phyloP scores from a whole-genome alignment of 2,329 filamentous ascomycete genomes.

The Fusarium beomiforme region DNA sequence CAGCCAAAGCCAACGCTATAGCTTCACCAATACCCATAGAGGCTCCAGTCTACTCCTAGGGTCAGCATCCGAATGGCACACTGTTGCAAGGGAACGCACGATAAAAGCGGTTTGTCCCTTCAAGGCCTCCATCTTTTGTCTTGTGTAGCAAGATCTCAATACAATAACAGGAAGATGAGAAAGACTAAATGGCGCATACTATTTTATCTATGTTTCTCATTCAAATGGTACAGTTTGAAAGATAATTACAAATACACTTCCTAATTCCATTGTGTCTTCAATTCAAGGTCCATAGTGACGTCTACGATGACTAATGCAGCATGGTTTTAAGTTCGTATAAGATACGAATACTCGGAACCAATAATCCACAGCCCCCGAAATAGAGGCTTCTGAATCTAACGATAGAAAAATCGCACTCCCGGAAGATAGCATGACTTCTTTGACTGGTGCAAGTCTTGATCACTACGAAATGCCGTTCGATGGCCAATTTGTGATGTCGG shows the following conservation, averaged over 20 bases:
- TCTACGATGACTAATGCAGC: neutral
- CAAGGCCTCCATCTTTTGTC: neutral
- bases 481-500: too few species aligned
- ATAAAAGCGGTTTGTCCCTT: neutral
- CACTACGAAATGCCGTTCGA: too few species aligned
- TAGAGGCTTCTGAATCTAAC: too few species aligned
- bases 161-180: accelerated
- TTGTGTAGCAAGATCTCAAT: accelerated
- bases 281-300: neutral
- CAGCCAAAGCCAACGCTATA: neutral
- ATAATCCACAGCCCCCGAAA: too few species aligned
- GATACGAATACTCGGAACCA: neutral
- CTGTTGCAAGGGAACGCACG: accelerated
- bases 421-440: too few species aligned
- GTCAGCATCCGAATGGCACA: accelerated
- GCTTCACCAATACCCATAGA: constrained; percentile 22
- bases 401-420: too few species aligned
- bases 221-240: accelerated
- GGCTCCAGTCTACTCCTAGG: neutral
- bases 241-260: neutral
- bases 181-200: too few species aligned
- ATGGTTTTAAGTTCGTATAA: neutral
- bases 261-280: accelerated
- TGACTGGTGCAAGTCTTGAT: too few species aligned
- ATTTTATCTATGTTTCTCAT: neutral